These are phyloP conservation scores for Apophysomyces sp. DNA, from an alignment of 371 early-diverging fungal species.

Conservation along the genomic window DNA sequence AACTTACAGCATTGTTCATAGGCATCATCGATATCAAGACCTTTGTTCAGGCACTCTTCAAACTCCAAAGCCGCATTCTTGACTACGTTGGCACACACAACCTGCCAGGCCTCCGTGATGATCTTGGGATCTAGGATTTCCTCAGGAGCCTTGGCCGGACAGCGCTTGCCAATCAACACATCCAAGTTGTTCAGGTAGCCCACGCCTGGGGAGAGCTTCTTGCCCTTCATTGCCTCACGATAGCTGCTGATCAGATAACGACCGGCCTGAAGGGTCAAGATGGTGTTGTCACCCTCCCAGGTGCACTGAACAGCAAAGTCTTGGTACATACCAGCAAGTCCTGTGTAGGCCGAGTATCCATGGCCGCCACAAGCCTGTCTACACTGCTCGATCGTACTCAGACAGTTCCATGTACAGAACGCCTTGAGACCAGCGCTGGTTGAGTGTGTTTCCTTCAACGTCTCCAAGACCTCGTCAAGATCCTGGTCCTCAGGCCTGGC, in stretches of 20 bases:
- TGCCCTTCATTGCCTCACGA: constrained; percentile 75
- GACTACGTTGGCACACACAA: constrained; percentile 84
- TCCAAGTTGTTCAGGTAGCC: constrained; percentile 74
- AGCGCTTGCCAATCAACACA: constrained; percentile 51
- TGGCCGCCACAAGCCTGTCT: constrained; percentile 91
- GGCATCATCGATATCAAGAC: constrained; percentile 77
- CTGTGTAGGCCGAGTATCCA: constrained; percentile 92
- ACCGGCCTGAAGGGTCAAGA: constrained; percentile 87
- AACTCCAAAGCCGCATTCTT: constrained; percentile 80
- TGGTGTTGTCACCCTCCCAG: constrained; percentile 93
- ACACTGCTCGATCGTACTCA: constrained; percentile 88
- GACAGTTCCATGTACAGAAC: constrained; percentile 91
- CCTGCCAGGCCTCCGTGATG: constrained; percentile 82
- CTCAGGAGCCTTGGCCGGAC: constrained; percentile 51
- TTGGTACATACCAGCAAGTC: constrained; percentile 81
- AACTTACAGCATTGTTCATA: constrained; percentile 78
- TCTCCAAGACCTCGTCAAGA: constrained; percentile 67
- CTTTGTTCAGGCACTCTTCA: constrained; percentile 65
- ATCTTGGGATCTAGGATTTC: constrained; percentile 63
- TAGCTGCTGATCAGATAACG: constrained; percentile 85
- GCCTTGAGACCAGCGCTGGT: constrained; percentile 93
- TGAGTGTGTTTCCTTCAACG: constrained; percentile 89
- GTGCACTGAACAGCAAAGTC: constrained; percentile 95
- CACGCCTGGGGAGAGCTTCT: constrained; percentile 78
- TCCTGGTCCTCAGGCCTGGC: constrained; percentile 68